phyloP scores from a whole-genome alignment of 192 early-diverging fungal species.

The Backusella australiensis region DNA sequence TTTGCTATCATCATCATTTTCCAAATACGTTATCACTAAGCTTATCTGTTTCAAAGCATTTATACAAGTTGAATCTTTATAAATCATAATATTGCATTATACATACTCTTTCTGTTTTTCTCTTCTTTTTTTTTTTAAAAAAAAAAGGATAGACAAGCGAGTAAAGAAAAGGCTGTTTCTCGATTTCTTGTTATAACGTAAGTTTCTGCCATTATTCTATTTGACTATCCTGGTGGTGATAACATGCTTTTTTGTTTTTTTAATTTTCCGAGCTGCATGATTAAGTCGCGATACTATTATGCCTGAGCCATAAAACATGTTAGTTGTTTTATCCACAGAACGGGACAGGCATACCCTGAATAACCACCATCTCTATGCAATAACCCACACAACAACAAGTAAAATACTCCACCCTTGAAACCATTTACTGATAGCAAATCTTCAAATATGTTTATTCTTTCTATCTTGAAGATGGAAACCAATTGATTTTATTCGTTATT shows the following conservation, averaged over 20 bases:
- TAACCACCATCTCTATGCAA: not conserved
- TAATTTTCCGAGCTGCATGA: not conserved
- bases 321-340: not conserved
- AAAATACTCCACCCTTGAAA: no score
- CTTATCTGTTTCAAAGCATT: not conserved
- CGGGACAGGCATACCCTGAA: not conserved
- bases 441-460: not conserved
- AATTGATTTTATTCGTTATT: not conserved
- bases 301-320: not conserved
- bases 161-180: not conserved
- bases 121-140: no score
- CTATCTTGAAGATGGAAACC: not conserved
- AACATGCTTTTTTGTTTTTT: not conserved
- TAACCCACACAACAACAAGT: not conserved
- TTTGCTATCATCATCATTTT: not conserved
- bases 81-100: not conserved
- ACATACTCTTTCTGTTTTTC: no score
- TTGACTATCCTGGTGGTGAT: not conserved
- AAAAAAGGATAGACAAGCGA: not conserved
- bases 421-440: no score
- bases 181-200: not conserved
- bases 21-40: not conserved
- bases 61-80: not conserved
- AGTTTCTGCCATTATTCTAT: not conserved
- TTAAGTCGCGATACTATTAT: not conserved